A percentile compares a stretch with the other conserved stretches of the same genome.
phyloP scores from a whole-genome alignment of 139 green algal genomes.

The Haematococcus lacustris region DNA sequence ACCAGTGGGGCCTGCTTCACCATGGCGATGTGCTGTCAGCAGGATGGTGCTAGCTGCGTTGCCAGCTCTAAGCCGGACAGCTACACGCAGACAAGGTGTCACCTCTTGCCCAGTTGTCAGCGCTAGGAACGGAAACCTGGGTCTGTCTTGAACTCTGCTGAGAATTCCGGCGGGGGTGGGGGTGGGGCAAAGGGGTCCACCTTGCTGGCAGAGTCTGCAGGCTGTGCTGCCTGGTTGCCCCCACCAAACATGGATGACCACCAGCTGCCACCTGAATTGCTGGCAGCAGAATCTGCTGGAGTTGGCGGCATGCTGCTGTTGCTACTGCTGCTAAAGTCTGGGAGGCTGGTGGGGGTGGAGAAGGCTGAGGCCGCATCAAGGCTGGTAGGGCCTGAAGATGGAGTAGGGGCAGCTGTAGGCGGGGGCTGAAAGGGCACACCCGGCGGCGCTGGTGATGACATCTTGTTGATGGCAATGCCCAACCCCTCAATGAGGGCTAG shows the following conservation, averaged over 20 bases:
- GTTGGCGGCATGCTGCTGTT: background rate
- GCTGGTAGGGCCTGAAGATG: too few relatives aligned
- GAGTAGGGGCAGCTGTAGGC: slow-evolving; percentile 31
- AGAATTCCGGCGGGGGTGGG: slow-evolving; percentile 47
- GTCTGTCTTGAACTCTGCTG: background rate
- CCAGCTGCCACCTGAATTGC: too few relatives aligned
- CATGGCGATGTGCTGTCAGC: too few relatives aligned
- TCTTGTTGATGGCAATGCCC: slow-evolving; percentile 86
- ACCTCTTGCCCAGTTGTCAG: too few relatives aligned
- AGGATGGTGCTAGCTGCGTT: too few relatives aligned
- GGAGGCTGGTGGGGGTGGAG: too few relatives aligned
- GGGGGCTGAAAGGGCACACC: slow-evolving; percentile 38
- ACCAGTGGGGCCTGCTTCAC: too few relatives aligned
- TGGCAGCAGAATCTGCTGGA: too few relatives aligned
- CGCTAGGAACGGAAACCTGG: too few relatives aligned
- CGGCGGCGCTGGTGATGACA: slow-evolving; percentile 73
- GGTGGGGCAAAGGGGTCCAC: slow-evolving; percentile 51
- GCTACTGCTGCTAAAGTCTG: slow-evolving; percentile 18
- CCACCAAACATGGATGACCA: slow-evolving; percentile 1
- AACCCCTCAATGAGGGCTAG: slow-evolving; percentile 96
- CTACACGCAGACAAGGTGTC: too few relatives aligned
- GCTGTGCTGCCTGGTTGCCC: background rate
- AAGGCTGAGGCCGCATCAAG: too few relatives aligned
- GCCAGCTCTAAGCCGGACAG: too few relatives aligned
- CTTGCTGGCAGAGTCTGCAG: background rate